These are phyloP conservation scores for peach (Prunus persica) DNA, from an alignment of 306 rosid genomes.

Conservation along the genomic window Prunus_persica_NCBIv2 NC_034010.1:19363501-19364000, in stretches of 20 bases:
- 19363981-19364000: neutral
- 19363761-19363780: slow-evolving; percentile 5
- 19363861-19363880: slow-evolving; percentile 59
- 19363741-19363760: slow-evolving; percentile 10
- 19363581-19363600: slow-evolving; percentile 76
- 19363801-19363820: slow-evolving; percentile 97
- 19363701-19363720: slow-evolving; percentile 21
- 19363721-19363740: neutral
- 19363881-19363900: slow-evolving; percentile 54
- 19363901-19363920: slow-evolving; percentile 63
- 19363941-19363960: slow-evolving; percentile 53
- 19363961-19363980: slow-evolving; percentile 57
- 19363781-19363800: slow-evolving; percentile 66
- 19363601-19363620: slow-evolving; percentile 72
- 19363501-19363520: slow-evolving; percentile 30
- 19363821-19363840: slow-evolving; percentile 73
- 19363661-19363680: slow-evolving; percentile 84
- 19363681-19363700: slow-evolving; percentile 97
- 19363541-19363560: slow-evolving; percentile 80
- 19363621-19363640: slow-evolving; percentile 85
- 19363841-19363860: slow-evolving; percentile 55
- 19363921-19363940: slow-evolving; percentile 72
- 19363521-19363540: slow-evolving; percentile 83
- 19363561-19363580: slow-evolving; percentile 87
- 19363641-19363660: slow-evolving; percentile 97